phyloP scores from a whole-genome alignment of 2,329 filamentous ascomycete species.

The Dothistroma pini region DNA sequence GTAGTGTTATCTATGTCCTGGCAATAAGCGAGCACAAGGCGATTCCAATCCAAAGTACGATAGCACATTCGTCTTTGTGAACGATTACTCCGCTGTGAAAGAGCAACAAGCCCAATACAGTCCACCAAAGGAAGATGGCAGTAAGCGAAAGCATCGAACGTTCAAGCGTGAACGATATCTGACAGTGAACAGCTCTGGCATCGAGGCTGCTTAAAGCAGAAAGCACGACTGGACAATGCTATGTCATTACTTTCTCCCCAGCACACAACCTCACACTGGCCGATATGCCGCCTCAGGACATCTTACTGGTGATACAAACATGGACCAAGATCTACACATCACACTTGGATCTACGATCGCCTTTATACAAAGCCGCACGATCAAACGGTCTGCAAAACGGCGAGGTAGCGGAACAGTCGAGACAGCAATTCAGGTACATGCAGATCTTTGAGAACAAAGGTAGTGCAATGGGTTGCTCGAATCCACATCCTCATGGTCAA shows the following conservation, averaged over 20 bases:
- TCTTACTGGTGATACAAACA: constrained; percentile 76
- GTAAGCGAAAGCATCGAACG: constrained; percentile 35
- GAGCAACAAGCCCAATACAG: constrained; percentile 82
- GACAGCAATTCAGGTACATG: constrained; percentile 88
- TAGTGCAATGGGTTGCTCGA: constrained; percentile 95
- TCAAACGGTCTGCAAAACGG: constrained; percentile 38
- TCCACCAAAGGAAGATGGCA: constrained; percentile 47
- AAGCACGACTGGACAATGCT: constrained; percentile 90
- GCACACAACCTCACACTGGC: constrained; percentile 89
- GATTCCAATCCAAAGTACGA: constrained; percentile 83
- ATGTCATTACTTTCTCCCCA: constrained; percentile 91
- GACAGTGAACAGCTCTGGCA: constrained; percentile 57
- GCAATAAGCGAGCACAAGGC: constrained; percentile 83
- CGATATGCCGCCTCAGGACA: constrained; percentile 74
- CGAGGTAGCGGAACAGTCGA: constrained; percentile 52
- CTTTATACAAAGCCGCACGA: constrained; percentile 51
- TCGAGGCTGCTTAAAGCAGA: constrained; percentile 76
- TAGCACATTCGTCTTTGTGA: constrained; percentile 89
- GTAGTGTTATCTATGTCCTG: constrained; percentile 90
- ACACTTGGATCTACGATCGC: constrained; percentile 70
- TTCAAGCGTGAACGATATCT: not conserved
- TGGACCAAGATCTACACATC: constrained; percentile 89
- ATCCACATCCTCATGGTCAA: constrained; percentile 95
- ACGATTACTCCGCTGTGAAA: constrained; percentile 96
- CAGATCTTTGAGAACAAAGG: constrained; percentile 99